These are phyloP conservation scores for Nitzschia palea DNA, from an alignment of 108 stramenopile genomes.

Conservation along the genomic window DNA sequence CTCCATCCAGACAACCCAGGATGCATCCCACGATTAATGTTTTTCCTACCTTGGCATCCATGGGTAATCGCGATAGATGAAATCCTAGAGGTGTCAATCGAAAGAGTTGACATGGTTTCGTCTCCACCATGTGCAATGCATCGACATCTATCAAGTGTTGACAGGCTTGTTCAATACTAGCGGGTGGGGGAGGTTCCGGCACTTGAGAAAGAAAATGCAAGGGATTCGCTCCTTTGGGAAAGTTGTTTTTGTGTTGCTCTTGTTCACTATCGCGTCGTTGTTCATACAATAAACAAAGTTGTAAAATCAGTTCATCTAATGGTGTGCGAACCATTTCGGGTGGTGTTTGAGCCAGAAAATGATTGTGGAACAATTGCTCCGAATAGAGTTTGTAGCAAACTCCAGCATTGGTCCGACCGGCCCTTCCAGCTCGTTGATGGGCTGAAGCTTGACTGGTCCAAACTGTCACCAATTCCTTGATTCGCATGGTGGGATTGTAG, in stretches of 20 bases:
- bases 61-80: constrained; percentile 86
- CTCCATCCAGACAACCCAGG: constrained; percentile 69
- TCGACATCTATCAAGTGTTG: constrained; percentile 68
- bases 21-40: constrained; percentile 80
- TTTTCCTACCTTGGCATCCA: constrained; percentile 89
- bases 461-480: constrained; percentile 60
- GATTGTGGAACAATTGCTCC: constrained; percentile 42
- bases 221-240: constrained; percentile 51
- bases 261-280: constrained; percentile 31
- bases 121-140: constrained; percentile 55
- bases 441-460: constrained; percentile 89
- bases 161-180: constrained; percentile 61
- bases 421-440: constrained; percentile 90
- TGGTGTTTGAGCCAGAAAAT: constrained; percentile 55
- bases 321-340: constrained; percentile 90
- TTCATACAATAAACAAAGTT: constrained; percentile 58
- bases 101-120: constrained; percentile 21
- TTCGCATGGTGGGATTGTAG: constrained; percentile 58
- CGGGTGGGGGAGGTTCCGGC: constrained; percentile 84
- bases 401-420: constrained; percentile 91
- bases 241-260: constrained; percentile 30
- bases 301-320: constrained; percentile 79
- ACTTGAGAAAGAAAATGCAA: constrained; percentile 76
- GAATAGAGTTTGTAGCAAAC: constrained; percentile 85
- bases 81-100: constrained; percentile 85